Conservation (phyloP, 345 rosid genomes). For the Melaleuca alternifolia region DNA sequence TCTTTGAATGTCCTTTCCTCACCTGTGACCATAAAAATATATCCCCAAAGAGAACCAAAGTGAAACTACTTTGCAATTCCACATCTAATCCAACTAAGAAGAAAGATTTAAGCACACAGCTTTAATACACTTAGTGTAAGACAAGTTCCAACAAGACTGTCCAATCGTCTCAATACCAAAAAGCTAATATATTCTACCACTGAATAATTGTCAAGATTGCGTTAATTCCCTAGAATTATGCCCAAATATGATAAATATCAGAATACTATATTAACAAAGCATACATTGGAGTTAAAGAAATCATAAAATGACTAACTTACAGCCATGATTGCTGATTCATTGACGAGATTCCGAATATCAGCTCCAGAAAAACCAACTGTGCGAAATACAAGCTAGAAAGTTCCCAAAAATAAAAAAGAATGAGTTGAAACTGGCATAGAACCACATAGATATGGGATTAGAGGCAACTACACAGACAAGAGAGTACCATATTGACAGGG, state of each 20-base stretch:
- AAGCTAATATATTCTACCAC: not conserved
- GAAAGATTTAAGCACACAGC: not conserved
- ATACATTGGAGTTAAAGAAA: not conserved
- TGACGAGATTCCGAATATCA: slow-evolving; percentile 90
- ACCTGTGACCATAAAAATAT: slow-evolving; percentile 36
- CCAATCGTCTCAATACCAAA: not conserved
- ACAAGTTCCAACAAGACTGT: not conserved
- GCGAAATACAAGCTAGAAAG: slow-evolving; percentile 78
- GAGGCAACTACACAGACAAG: not conserved
- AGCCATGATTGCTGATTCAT: slow-evolving; percentile 96
- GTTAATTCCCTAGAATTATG: not conserved
- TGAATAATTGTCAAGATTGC: not conserved
- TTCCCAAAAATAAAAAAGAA: not conserved
- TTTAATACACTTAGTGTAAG: not conserved
- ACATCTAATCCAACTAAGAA: not conserved
- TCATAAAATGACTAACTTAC: slow-evolving; percentile 46
- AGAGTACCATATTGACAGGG: not conserved
- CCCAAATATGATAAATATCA: not conserved
- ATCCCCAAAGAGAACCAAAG: not conserved
- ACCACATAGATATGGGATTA: not conserved
- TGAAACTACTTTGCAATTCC: not conserved
- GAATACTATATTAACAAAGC: not conserved
- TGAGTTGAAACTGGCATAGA: not conserved
- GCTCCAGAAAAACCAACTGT: slow-evolving; percentile 97
- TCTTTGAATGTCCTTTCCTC: slow-evolving; percentile 73